Base-by-base conservation (phyloP, 768 basidiomycete species). In the Termitomyces sp. region DNA sequence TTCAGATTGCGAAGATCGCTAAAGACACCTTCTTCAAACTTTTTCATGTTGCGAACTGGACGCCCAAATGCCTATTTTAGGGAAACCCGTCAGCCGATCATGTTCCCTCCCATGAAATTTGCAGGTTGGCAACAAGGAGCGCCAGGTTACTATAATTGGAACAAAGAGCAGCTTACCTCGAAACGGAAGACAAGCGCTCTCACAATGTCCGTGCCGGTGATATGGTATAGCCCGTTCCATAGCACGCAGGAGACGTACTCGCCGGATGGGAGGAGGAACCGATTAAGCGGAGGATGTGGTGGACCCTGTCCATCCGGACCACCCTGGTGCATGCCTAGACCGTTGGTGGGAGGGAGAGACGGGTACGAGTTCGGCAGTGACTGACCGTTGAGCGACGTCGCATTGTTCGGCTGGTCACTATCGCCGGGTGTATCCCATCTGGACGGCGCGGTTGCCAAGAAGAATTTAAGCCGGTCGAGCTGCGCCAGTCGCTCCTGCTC, bases 11-110 rank as follows among this genome's bases (percentile, higher is more conserved):
- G 75, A 59, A 98, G 78, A 71, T 98, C 95, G 51, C 86, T 89
- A 66, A 98, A 98, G 43, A 98, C 88, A 51, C 95, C 95, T 72
- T 98, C 95, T 69, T 98, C 95, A 65, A 96, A 98, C 71, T 98
- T 98, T 73, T 97, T 97, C 82, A 93, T 89, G 66, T 93, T 92
- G 56, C 82, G 78, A 40, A 98, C 92, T 0, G 95, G 95, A 9
- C 95, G 78, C 2, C 92, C 91, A 65, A 96, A 96, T 40, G 90
- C 89, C 75, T 82, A 61, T 54, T 23, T 51, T 12, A 27, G 42
- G 34, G 27, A 44, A 27, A 37, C 9, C 5, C 11, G 52, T 58
- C 57, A 61, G 59, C 54, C 44, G 57, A 56, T 35, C 38, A 47
- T 31, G 8, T n/a, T 48, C 9, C 21, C 35, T 16, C 21, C 35